Evolutionary conservation across 2,329 filamentous ascomycete species (phyloP), one percentile per base, ranked within the genome.

Genomic region (Sclerotinia trifoliorum): DNA sequence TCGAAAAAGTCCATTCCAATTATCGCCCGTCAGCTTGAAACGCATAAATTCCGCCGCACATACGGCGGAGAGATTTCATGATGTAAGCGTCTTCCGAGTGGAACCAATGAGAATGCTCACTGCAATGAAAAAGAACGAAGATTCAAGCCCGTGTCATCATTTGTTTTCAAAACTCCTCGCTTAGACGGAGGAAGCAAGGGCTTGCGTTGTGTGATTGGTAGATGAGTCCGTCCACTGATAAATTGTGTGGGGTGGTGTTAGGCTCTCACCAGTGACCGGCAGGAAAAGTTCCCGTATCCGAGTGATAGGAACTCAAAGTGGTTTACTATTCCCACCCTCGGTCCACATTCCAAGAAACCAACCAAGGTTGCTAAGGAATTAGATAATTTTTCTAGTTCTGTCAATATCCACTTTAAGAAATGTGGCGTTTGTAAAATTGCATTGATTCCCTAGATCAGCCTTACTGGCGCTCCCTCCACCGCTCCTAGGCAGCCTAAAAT

Each of bases 241-340:
- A 56, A 56, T 10, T n/a, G 10, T 21, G 26, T 7, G 19, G 19
- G 19, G 54, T 56, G 54, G 5, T 4, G 21, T n/a, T 56, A 35
- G 6, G 5, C 0, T 0, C 1, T 56, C 10, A 5, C 4, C 15
- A 5, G 39, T 42, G 39, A 17, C 32, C 54, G 54, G 54, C 54
- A 35, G 21, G 54, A 56, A 56, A 56, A 56, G 54, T 39, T 56
- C 54, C 54, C 29, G 54, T n/a, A 15, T 56, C 54, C 54, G 54
- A 56, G 13, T 56, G 54, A 56, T 56, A 56, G 5, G 19, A n/a
- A n/a, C 7, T 39, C 8, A 21, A 21, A 35, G 5, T 56, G 10
- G 21, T 32, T 56, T 56, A 21, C 54, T 35, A 56, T 56, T 7
- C 1, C 13, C 54, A n/a, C 54, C 15, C 54, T 32, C 5, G 15